Evolutionary conservation across 768 basidiomycete genomes (phyloP), one percentile per base, ranked within the genome.

Genomic region (Leccinum subgranulosum): DNA sequence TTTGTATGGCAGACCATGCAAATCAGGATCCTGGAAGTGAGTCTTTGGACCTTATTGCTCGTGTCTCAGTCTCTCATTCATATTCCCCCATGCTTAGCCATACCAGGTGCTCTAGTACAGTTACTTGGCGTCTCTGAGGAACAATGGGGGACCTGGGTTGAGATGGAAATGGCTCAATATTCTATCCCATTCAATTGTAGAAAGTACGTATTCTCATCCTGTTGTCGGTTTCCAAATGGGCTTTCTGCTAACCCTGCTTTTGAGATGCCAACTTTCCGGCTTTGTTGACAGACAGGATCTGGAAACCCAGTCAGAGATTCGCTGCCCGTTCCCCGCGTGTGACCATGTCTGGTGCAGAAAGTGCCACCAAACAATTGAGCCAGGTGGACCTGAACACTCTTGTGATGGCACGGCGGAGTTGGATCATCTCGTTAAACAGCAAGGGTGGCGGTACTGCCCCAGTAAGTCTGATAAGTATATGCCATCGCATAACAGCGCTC

Each of bases 371-470:
- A 43, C 69, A 57, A 56, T 76, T 25, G 66, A 64, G 0, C 33
- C 69, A 10, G 67, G 57, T 25, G 77, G 73, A n/a, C 72, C 74
- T 5, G 66, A 71, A 51, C 83, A 85, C 63, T 81, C 81, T 1
- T 87, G 86, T 61, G 84, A 85, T 56, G 84, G 82, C 11, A 73
- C 79, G 1, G 70, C 75, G 1, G 85, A 86, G 59, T 70, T 86
- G 19, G 75, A 79, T 12, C 72, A 78, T 51, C 66, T 84, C 28
- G 79, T 85, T 81, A 66, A 70, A 45, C 62, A 74, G 54, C 68
- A 76, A 49, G 84, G 85, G 5, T 87, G 86, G 86, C 83, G 80
- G 58, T 77, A 79, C 60, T 87, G 86, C 62, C 83, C 86, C 53
- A 83, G 85, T 75, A 57, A 59, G 76, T 56, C 29, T 15, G 28